Percentiles rank a stretch among this genome's conserved stretches.
Conservation (phyloP, 1,284 basidiomycete species). For the Ustilago hordei region DNA sequence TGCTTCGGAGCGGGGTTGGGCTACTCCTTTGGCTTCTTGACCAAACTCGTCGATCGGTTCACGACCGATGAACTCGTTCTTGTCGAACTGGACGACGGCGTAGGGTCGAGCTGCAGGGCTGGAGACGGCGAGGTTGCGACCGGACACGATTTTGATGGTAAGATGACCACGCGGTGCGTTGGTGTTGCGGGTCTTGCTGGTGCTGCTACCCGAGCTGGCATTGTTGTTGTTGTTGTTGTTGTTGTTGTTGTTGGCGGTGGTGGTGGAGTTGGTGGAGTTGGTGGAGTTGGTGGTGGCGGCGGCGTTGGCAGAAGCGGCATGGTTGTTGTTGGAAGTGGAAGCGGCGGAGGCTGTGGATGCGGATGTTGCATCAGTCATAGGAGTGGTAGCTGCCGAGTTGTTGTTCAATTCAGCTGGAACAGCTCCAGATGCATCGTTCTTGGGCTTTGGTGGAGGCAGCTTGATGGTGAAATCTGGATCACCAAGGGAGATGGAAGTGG, state of each 20-base stretch:
- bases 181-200: conserved; percentile 59
- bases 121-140: conserved; percentile 77
- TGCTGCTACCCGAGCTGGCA: conserved; percentile 7
- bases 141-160: conserved; percentile 94
- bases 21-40: conserved; percentile 84
- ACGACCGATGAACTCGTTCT: conserved; percentile 96
- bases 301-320: background rate
- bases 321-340: conserved; percentile 14
- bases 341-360: conserved; percentile 11
- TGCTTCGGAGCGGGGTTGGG: conserved; percentile 76
- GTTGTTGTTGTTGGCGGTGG: conserved; percentile 9
- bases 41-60: conserved; percentile 87
- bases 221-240: background rate
- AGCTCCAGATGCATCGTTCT: conserved; percentile 16
- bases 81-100: conserved; percentile 97
- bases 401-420: background rate
- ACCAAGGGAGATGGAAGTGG: conserved; percentile 57
- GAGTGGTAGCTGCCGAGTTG: conserved; percentile 2
- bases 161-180: conserved; percentile 78
- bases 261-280: conserved; percentile 4
- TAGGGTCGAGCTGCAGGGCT: conserved; percentile 79
- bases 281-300: background rate
- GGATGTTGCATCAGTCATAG: conserved; percentile 11
- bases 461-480: conserved; percentile 68
- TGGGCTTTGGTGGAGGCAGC: conserved; percentile 61